Evolutionary conservation across 768 basidiomycete genomes (phyloP).

Genomic region (Calocybe gangraenosa): DNA sequence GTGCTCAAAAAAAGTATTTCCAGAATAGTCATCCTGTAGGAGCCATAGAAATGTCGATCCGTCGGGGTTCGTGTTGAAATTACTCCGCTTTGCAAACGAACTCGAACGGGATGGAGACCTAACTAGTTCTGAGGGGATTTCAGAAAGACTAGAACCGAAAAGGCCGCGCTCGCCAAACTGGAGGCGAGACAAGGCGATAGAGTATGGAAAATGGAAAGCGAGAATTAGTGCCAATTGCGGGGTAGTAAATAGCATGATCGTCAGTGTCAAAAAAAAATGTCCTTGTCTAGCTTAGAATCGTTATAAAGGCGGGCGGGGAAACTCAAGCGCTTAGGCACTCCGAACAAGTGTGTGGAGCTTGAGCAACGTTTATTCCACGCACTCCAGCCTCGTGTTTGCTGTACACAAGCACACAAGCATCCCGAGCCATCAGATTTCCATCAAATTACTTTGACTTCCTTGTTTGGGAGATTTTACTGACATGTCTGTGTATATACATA

Average conservation of each 20-base stretch:
- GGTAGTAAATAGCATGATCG: constrained; percentile 7
- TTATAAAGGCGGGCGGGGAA: not conserved
- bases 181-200: constrained; percentile 10
- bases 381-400: constrained; percentile 13
- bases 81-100: constrained; percentile 18
- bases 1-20: constrained; percentile 70
- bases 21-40: constrained; percentile 62
- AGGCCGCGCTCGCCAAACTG: constrained; percentile 1
- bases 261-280: not conserved
- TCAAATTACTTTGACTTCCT: too few species aligned
- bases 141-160: too few species aligned
- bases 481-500: too few species aligned
- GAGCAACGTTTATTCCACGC: constrained; percentile 2
- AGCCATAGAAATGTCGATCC: constrained; percentile 61
- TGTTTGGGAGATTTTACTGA: too few species aligned
- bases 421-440: not conserved
- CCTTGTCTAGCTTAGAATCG: constrained; percentile 3
- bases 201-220: constrained; percentile 1
- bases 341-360: not conserved
- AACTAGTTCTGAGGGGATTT: too few species aligned
- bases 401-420: not conserved
- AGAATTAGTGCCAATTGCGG: constrained; percentile 5
- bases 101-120: not conserved
- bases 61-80: constrained; percentile 38
- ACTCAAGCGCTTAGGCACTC: not conserved